A percentile compares a stretch with the other conserved stretches of the same genome.
These are phyloP conservation scores for Wolfiporia cocos DNA, from an alignment of 1,284 basidiomycete species.

Conservation along the genomic window DNA sequence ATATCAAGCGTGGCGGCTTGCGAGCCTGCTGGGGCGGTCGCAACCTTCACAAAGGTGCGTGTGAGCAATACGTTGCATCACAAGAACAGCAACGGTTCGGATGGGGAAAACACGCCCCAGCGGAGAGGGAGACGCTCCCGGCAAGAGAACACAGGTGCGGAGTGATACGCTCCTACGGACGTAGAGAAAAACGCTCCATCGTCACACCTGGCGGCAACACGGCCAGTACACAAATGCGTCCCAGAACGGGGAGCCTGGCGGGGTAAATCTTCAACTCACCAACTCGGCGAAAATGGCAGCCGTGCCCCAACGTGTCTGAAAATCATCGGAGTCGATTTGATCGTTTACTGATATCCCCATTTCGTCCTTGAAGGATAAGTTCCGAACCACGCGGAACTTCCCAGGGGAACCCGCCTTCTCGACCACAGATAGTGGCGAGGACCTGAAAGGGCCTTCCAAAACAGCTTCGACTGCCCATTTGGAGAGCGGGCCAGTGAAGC, in stretches of 20 bases:
- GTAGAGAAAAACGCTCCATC: no score
- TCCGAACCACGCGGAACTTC: conserved; percentile 7
- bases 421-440: conserved; percentile 17
- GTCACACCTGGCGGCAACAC: background rate
- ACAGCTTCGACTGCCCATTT: no score
- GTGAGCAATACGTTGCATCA: background rate
- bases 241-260: background rate
- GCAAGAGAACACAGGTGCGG: background rate
- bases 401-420: conserved; percentile 1
- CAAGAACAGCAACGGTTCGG: background rate
- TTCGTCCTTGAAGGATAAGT: conserved; percentile 7
- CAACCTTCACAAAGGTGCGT: conserved; percentile 16
- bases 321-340: conserved; percentile 22
- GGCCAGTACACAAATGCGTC: background rate
- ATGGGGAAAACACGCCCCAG: background rate
- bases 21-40: conserved; percentile 22
- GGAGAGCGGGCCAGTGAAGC: no score
- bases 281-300: conserved; percentile 20
- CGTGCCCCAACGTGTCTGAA: conserved; percentile 23
- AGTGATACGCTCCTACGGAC: no score
- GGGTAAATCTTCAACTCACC: conserved; percentile 10
- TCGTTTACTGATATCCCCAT: conserved; percentile 21
- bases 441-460: no score
- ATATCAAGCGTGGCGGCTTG: conserved; percentile 29
- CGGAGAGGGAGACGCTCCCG: background rate